Base-by-base conservation (phyloP, 2,329 filamentous ascomycete genomes). In the Clathrospora elynae region DNA sequence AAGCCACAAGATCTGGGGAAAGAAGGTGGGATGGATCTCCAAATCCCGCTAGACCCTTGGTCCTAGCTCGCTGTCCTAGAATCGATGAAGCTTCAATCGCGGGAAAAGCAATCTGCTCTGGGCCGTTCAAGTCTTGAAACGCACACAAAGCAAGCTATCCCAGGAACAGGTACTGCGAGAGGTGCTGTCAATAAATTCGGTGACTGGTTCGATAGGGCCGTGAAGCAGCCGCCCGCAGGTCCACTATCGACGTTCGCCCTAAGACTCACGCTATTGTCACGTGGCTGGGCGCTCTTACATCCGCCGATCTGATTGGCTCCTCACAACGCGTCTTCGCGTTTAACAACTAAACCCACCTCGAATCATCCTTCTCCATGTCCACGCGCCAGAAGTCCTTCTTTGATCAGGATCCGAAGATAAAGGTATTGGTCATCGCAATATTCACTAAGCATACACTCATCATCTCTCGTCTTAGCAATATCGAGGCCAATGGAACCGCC, bases 321-420 rank as follows among this genome's bases (percentile, higher is more conserved):
- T n/a, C 53, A 36, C 46, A 49, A 46, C 51, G 48, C 55, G 48
- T 57, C 36, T 26, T 37, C 47, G 54, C 49, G 49, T 46, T 16
- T 40, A 44, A n/a, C n/a, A n/a, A n/a, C n/a, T n/a, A n/a, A n/a
- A 26, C 31, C 36, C 32, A 40, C 36, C 24, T 28, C 12, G 31
- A 23, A 36, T 44, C 34, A 45, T 28, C 40, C 42, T 46, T 54
- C 61, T 52, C 53, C 44, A 76, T 76, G 73, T 70, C 73, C 46
- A 71, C 67, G 38, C 73, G 72, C 49, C 77, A 77, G 51, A 76
- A 72, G 59, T 75, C 75, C 48, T 78, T 79, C 66, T 78, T 78
- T 58, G 75, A 78, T 46, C 73, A 77, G 57, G 63, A 74, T 35
- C 66, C 66, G 46, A 71, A 62, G 45, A 55, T 55, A 23, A 73